Base-by-base conservation (phyloP, 768 basidiomycete genomes). In the Suillus tomentosus region DNA sequence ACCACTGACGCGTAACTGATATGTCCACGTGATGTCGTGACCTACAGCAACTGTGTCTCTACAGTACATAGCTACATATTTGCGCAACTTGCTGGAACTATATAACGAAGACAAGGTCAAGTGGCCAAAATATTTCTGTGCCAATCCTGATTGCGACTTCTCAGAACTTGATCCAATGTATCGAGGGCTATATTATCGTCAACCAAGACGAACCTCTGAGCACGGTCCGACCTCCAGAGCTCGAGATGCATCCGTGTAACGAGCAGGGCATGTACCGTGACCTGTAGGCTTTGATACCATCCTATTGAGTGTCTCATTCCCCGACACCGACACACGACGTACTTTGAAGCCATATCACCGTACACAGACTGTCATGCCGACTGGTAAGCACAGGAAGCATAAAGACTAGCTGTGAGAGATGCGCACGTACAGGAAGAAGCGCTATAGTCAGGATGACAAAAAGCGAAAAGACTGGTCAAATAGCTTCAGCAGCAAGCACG, bases 161-260 rank as follows among this genome's bases (percentile, higher is more conserved):
- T n/a, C 37, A 37, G 8, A 24, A 14, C 4, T 22, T 37, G 19
- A 37, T 22, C 14, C 14, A 37, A 22, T 17, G 14, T 15, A 37
- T 37, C 36, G 7, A 55, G 47, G 27, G 45, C 4, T 31, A 60
- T 60, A 5, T 4, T 43, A 36, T 19, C 24, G 3, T 42, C 34
- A 31, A 3, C n/a, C 7, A 7, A 11, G n/a, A 24, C 24, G 3
- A 31, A 19, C 27, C 19, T 5, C 34, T 19, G 22, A n/a, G 15
- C 47, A 22, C 47, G 59, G 54, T 60, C 59, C 19, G 59, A 60
- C 22, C 24, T 62, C 61, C 61, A 62, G 13, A 62, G 50, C 50
- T 14, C 56, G 5, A 62, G 45, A 57, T 62, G 61, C 61, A 62
- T 60, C 5, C 56, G 56, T 13, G 57, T 60, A 39, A 60, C 56